A percentile compares a stretch with the other conserved stretches of the same genome.
phyloP scores from a whole-genome alignment of 2,329 filamentous ascomycete genomes.

The Colletotrichum godetiae region DNA sequence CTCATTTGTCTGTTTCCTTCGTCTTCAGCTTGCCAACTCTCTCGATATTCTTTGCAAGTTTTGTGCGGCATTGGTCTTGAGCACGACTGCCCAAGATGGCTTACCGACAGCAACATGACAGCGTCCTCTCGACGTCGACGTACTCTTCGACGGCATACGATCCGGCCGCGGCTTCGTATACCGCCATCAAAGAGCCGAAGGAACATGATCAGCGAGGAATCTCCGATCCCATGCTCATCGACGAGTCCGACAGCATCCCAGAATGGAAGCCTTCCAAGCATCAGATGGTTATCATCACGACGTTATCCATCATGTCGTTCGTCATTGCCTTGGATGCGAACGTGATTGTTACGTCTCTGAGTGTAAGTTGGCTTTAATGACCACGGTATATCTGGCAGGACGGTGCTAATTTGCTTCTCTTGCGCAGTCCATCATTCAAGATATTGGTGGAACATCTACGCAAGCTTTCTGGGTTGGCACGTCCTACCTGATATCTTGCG shows the following conservation, averaged over 20 bases:
- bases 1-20: neutral
- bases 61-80: conserved; percentile 15
- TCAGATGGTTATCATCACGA: conserved; percentile 33
- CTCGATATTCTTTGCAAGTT: conserved; percentile 4
- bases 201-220: conserved; percentile 22
- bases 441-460: conserved; percentile 40
- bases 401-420: neutral
- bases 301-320: conserved; percentile 34
- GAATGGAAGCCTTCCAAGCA: conserved; percentile 34
- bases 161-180: conserved; percentile 26
- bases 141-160: conserved; percentile 33
- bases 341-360: conserved; percentile 32
- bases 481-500: conserved; percentile 41
- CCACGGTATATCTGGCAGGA: neutral
- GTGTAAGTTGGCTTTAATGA: neutral
- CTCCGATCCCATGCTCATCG: conserved; percentile 31
- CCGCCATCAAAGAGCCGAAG: conserved; percentile 32
- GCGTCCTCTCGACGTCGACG: conserved; percentile 21
- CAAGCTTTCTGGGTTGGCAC: conserved; percentile 45
- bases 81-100: conserved; percentile 30
- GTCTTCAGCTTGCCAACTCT: conserved; percentile 1
- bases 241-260: conserved; percentile 18
- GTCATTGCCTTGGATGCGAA: conserved; percentile 34
- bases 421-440: conserved; percentile 39
- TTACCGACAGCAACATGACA: conserved; percentile 23